Conservation (phyloP, 169 alveolate genomes). For the Eimeria tenella region DNA sequence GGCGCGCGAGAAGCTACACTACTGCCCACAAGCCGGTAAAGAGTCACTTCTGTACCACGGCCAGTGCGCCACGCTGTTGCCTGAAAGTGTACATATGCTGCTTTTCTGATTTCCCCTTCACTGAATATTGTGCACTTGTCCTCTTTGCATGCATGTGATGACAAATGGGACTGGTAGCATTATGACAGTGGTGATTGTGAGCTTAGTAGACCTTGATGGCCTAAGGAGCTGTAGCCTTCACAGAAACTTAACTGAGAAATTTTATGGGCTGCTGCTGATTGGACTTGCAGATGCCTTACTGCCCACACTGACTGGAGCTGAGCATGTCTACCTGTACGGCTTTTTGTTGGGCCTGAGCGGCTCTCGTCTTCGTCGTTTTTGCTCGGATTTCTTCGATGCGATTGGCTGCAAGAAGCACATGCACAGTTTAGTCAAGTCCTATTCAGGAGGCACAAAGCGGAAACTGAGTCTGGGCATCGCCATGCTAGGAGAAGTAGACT, state of each 20-base stretch:
- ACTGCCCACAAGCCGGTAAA: conserved; percentile 64
- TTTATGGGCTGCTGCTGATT: background rate
- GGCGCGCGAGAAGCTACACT: conserved; percentile 48
- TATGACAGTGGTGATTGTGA: background rate
- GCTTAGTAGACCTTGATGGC: background rate
- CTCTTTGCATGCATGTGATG: background rate
- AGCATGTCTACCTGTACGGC: conserved; percentile 68
- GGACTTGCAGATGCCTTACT: conserved; percentile 42
- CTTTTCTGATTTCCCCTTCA: too few species aligned
- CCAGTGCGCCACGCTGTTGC: too few species aligned
- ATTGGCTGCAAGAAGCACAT: conserved; percentile 60
- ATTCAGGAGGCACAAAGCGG: conserved; percentile 70
- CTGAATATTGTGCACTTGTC: too few species aligned
- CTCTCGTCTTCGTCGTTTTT: background rate
- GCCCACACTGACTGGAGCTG: conserved; percentile 72
- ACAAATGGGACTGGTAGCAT: background rate
- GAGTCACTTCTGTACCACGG: background rate
- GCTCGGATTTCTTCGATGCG: conserved; percentile 38
- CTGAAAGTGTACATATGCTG: too few species aligned
- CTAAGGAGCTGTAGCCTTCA: too few species aligned
- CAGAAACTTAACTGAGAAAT: too few species aligned
- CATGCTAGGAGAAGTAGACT: conserved; percentile 42
- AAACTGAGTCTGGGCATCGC: conserved; percentile 77
- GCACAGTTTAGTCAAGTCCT: conserved; percentile 55
- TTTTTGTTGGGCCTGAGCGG: conserved; percentile 34